These are phyloP conservation scores for Lachancea sp. DNA, from an alignment of 805 yeast species.

Conservation along the genomic window DNA sequence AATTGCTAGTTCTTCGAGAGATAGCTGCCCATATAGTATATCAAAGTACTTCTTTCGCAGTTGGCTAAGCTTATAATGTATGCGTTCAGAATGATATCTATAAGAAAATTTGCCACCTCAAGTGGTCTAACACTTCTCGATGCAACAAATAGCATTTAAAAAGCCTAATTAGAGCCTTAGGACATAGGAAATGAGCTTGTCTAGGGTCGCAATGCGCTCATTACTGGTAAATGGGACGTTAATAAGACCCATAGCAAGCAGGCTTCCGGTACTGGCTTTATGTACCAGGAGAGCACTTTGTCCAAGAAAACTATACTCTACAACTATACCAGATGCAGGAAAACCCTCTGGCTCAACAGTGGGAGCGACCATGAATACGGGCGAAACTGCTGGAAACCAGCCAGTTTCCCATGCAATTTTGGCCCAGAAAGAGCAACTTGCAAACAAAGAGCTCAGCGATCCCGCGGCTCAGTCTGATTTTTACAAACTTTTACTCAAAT, in stretches of 20 bases:
- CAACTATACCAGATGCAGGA: neutral
- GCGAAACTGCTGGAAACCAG: neutral
- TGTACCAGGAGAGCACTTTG: neutral
- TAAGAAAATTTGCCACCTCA: conserved; percentile 3
- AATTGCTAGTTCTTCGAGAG: too few relatives aligned
- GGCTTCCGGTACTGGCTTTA: conserved; percentile 1
- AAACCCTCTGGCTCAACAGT: neutral
- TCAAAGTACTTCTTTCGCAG: too few relatives aligned
- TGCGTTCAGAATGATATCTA: too few relatives aligned
- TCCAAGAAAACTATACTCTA: neutral
- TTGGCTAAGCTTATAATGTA: too few relatives aligned
- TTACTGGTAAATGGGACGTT: neutral
- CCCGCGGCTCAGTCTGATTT: conserved; percentile 76
- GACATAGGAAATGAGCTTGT: conserved; percentile 1
- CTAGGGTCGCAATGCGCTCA: conserved; percentile 1
- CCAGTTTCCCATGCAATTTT: conserved; percentile 36
- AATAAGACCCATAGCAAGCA: conserved; percentile 1
- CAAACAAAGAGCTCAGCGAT: conserved; percentile 67
- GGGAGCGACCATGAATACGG: neutral
- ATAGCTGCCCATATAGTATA: neutral
- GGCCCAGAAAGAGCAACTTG: conserved; percentile 73
- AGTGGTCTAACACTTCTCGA: neutral
- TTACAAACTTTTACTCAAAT: conserved; percentile 62
- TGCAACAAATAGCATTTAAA: neutral
- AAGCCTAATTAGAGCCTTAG: neutral